Evolutionary conservation across 805 yeast species (phyloP), one percentile per base, ranked within the genome.

Genomic region (Myxozyma sirexii): DNA sequence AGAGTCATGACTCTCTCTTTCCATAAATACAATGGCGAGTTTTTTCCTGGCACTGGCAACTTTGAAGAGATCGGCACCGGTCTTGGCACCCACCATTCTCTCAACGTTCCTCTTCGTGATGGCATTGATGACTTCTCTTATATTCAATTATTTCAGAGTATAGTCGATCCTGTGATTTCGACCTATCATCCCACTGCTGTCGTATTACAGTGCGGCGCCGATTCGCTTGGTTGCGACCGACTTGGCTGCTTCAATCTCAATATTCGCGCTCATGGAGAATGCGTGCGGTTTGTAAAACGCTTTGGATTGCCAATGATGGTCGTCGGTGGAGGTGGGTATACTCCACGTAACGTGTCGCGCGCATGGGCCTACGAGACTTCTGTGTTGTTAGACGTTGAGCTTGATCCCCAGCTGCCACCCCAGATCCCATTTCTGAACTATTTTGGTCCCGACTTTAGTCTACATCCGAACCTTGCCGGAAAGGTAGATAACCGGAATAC

Each of bases 161-260:
- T 94, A 49, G 86, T 96, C 68, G 97, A 91, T 73, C 98, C 97
- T 2, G 82, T 91, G 43, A 88, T 96, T 64, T 80, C 84, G 45
- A 84, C 85, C 59, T 94, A 88, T 75, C 96, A 89, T 74, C 99
- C 99, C 1, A 84, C 96, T 7, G 97, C 96, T 0, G 87, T 94
- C 62, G 97, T 94, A n/a, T 83, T 92, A 65, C 99, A 94, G 75
- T 91, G 97, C 78, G 99, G 99, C 49, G 99, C 97, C 29, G 99
- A 94, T 73, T 92, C 98, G 1, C 79, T 94, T 53, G 90, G 96
- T 42, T 97, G 97, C 43, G 99, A 94, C 77, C 82, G 96, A 68
- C 79, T 96, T 60, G 99, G 99, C 33, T 90, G 97, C 70, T 96
- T 96, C 78, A 94, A 96, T 72, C 81, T 94, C 64, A 90, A 94